phyloP scores from a whole-genome alignment of 371 early-diverging fungal species.

The Mortierella sp. region DNA sequence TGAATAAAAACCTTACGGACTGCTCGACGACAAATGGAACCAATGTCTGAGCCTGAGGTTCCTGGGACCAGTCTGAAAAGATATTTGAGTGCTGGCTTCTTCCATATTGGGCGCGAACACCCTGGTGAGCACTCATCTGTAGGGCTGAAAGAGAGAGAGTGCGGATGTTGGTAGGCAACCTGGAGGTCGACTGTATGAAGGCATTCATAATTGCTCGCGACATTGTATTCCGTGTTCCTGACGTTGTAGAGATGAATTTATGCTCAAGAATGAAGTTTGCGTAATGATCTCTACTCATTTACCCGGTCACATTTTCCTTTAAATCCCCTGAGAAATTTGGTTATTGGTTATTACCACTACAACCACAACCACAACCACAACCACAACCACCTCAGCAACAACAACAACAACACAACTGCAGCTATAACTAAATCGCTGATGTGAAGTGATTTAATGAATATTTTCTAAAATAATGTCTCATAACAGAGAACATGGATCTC shows the following conservation, averaged over 20 bases:
- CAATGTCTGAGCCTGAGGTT: slow-evolving; percentile 61
- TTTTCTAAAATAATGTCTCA: too few relatives aligned
- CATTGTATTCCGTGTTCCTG: slow-evolving; percentile 12
- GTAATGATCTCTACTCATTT: background rate
- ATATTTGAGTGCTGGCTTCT: slow-evolving; percentile 4
- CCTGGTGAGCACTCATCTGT: slow-evolving; percentile 14
- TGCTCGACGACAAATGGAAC: slow-evolving; percentile 81
- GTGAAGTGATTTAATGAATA: too few relatives aligned
- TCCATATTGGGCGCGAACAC: slow-evolving; percentile 15
- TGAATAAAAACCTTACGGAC: slow-evolving; percentile 64
- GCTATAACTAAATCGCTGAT: too few relatives aligned
- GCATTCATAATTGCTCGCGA: slow-evolving; percentile 27
- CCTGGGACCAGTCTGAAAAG: slow-evolving; percentile 50
- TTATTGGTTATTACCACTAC: too few relatives aligned
- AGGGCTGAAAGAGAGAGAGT: slow-evolving; percentile 15
- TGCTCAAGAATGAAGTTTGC: background rate
- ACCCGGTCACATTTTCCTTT: background rate
- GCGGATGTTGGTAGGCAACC: slow-evolving; percentile 19
- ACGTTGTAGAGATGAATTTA: too few relatives aligned
- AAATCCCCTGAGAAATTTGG: too few relatives aligned
- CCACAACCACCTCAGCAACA: too few relatives aligned
- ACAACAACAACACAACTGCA: too few relatives aligned
- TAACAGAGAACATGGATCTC: too few relatives aligned
- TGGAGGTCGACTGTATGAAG: slow-evolving; percentile 12
- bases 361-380: too few relatives aligned